phyloP scores from a whole-genome alignment of 345 rosid species.

The Adansonia digitata region DNA sequence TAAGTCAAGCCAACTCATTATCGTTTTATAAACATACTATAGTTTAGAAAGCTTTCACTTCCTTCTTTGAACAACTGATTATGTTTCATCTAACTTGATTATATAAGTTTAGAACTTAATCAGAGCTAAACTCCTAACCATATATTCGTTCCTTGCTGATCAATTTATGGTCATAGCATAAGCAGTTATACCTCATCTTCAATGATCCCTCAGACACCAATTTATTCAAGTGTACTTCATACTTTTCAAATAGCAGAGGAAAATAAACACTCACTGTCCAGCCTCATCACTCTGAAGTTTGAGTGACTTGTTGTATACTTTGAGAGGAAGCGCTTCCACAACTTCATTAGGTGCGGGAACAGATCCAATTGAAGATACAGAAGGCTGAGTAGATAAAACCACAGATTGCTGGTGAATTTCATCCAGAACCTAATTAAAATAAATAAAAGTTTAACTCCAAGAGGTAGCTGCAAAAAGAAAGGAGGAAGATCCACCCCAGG shows the following conservation, averaged over 20 bases:
- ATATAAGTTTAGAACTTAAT: not conserved
- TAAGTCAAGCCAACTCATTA: not conserved
- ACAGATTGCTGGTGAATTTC: slow-evolving; percentile 98
- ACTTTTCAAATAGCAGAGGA: not conserved
- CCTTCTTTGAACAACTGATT: not conserved
- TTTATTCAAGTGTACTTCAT: not conserved
- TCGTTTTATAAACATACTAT: not conserved
- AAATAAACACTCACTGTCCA: slow-evolving; percentile 55
- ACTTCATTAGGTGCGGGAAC: slow-evolving; percentile 90
- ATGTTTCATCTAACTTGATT: not conserved
- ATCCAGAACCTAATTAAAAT: slow-evolving; percentile 83
- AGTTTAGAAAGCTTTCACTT: not conserved
- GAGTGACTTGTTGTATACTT: slow-evolving; percentile 45
- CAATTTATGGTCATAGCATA: not conserved
- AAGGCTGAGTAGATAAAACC: slow-evolving; percentile 81
- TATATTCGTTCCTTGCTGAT: not conserved
- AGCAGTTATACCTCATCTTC: not conserved
- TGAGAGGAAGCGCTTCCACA: slow-evolving; percentile 79
- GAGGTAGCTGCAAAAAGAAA: slow-evolving; percentile 1
- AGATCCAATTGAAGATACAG: slow-evolving; percentile 88
- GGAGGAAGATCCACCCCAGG: not conserved
- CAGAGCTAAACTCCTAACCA: not conserved
- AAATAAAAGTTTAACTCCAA: slow-evolving; percentile 26
- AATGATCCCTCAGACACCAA: not conserved
- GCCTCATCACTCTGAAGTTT: slow-evolving; percentile 66